phyloP scores from a whole-genome alignment of 2,329 filamentous ascomycete species.

The Cladophialophora bantiana region DNA sequence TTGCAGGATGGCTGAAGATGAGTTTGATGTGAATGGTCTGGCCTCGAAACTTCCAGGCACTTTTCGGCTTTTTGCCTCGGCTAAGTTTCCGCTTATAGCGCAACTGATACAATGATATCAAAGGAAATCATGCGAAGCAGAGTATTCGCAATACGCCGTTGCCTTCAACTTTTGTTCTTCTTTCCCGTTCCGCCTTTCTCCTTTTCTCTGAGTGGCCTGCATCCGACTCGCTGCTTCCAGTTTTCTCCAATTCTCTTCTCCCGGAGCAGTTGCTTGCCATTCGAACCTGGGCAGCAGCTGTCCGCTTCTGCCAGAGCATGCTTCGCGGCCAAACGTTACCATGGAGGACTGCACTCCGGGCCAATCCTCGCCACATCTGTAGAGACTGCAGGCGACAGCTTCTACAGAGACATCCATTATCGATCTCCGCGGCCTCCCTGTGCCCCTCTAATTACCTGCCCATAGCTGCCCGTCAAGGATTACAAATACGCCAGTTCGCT shows the following conservation, averaged over 20 bases:
- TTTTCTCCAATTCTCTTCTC: neutral
- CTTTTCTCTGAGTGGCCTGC: neutral
- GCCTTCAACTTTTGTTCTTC: neutral
- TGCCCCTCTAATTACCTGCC: slow-evolving; percentile 17
- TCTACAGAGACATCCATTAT: slow-evolving; percentile 22
- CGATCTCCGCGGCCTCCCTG: slow-evolving; percentile 18
- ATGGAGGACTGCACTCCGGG: slow-evolving; percentile 68
- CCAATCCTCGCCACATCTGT: slow-evolving; percentile 50
- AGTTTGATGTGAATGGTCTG: slow-evolving; percentile 1
- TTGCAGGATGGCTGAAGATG: neutral
- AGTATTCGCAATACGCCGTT: slow-evolving; percentile 2
- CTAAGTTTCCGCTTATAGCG: slow-evolving; percentile 19
- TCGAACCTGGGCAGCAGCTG: neutral
- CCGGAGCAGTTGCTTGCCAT: neutral
- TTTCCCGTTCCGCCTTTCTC: neutral
- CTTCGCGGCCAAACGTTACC: slow-evolving; percentile 69
- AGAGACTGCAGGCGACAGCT: slow-evolving; percentile 40
- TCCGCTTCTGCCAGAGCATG: slow-evolving; percentile 56
- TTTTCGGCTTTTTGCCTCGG: slow-evolving; percentile 21
- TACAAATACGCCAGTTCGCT: slow-evolving; percentile 52
- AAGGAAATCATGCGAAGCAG: neutral
- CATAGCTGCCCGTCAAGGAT: slow-evolving; percentile 28
- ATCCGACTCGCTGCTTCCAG: neutral
- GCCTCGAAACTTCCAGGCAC: slow-evolving; percentile 26
- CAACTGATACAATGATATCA: slow-evolving; percentile 11